Conservation (phyloP, 352 stramenopile genomes). For the Thraustotheca clavata region DNA sequence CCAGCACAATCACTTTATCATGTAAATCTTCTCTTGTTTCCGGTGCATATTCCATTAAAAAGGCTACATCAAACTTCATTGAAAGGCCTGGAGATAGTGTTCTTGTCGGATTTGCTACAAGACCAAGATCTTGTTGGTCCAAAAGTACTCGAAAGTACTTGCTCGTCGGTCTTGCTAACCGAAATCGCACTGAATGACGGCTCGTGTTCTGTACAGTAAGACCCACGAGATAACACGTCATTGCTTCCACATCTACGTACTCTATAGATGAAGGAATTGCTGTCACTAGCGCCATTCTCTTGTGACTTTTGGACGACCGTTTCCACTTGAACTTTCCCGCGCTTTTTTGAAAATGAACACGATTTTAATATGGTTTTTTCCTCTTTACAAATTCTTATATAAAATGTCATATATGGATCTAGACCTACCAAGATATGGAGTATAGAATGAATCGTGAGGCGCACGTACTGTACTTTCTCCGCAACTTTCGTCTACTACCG, state of each 20-base stretch:
- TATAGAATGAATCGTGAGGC: constrained; percentile 58
- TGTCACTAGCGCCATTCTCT: constrained; percentile 31
- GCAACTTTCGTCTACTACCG: constrained; percentile 59
- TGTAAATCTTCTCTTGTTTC: constrained; percentile 29
- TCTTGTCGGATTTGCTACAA: constrained; percentile 54
- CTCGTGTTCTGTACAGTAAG: constrained; percentile 64
- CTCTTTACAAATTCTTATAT: too few relatives aligned
- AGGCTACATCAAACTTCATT: constrained; percentile 56
- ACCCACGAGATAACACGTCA: constrained; percentile 51
- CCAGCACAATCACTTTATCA: constrained; percentile 47
- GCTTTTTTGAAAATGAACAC: too few relatives aligned
- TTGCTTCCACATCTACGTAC: constrained; percentile 49
- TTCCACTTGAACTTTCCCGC: too few relatives aligned
- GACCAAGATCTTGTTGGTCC: constrained; percentile 47
- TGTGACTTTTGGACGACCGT: too few relatives aligned
- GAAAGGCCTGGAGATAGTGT: constrained; percentile 51
- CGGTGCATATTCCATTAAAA: constrained; percentile 24
- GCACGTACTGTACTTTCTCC: constrained; percentile 74
- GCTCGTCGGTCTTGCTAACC: constrained; percentile 39
- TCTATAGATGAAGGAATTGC: constrained; percentile 52
- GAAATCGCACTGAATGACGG: constrained; percentile 48
- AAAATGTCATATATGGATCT: too few relatives aligned
- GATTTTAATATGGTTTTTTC: too few relatives aligned
- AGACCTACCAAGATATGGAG: too few relatives aligned
- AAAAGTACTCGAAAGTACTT: constrained; percentile 52